Evolutionary conservation across 2,329 filamentous ascomycete species (phyloP), one percentile per base, ranked within the genome.

Genomic region (Diaporthe ilicicola): DNA sequence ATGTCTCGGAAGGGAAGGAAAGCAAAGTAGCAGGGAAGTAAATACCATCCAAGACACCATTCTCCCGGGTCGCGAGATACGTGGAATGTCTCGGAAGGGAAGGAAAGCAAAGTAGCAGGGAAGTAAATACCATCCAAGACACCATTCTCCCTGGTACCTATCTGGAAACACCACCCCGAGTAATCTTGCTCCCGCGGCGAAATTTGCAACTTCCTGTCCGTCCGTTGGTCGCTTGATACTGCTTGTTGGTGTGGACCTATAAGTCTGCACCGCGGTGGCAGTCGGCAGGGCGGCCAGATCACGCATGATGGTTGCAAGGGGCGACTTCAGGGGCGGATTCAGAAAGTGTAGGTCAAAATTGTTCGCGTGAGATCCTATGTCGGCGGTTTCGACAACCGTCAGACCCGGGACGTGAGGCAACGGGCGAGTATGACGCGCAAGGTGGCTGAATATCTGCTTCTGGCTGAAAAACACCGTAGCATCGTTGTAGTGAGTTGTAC

Each of bases 381-480:
- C 80, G 0, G 77, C 73, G 15, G 79, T 78, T 32, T 89, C 84
- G 10, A 89, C 78, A 0, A 88, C 83, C 0, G 81, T 83, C 27
- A 90, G 71, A 2, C 86, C 87, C 0, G 82, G 76, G 0, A 89
- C 81, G 0, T 80, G 73, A 1, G 88, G 87, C 0, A 89, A 78
- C 0, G 88, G 88, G 0, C 86, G 84, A 0, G 86, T 82, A 73
- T 90, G 88, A 4, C 86, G 83, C 4, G 86, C 81, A 67, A 89
- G 77, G 74, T 90, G 88, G 22, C 81, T 77, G 70, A 89, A 88
- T 4, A 89, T 81, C 56, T 87, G 82, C 70, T 83, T 84, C 59
- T 87, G 84, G 55, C 78, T 85, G 76, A 88, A 86, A 77, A 89
- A 89, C 10, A 89, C 85, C 0, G 88, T 89, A 3, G 87, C 84